phyloP scores from a whole-genome alignment of 2,329 filamentous ascomycete species.

The Chrysoporthe puriensis region DNA sequence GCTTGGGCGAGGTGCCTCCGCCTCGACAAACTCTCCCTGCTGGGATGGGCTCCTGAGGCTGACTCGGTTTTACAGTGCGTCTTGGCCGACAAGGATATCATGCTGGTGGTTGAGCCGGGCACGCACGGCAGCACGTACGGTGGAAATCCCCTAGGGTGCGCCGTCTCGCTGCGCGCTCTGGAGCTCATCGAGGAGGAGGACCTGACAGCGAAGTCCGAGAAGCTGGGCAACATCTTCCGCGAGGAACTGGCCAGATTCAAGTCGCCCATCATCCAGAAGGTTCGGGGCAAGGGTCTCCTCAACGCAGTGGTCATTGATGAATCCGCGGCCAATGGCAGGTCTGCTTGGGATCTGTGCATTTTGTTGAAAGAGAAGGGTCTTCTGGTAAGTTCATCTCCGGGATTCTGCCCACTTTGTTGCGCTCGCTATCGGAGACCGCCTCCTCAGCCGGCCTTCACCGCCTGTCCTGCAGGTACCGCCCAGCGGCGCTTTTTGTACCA shows the following conservation, averaged over 20 bases:
- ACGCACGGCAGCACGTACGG: constrained; percentile 99
- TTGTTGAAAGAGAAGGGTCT: constrained; percentile 94
- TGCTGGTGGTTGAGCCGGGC: constrained; percentile 94
- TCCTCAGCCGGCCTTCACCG: constrained; percentile 19
- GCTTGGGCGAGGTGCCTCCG: not conserved
- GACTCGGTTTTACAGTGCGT: constrained; percentile 57
- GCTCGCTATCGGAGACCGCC: not conserved
- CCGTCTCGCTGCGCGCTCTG: constrained; percentile 91
- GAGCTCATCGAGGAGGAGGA: constrained; percentile 93
- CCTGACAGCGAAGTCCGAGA: constrained; percentile 81
- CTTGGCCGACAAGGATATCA: constrained; percentile 83
- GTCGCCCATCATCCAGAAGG: constrained; percentile 76
- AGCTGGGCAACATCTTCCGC: constrained; percentile 81
- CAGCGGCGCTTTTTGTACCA: not conserved
- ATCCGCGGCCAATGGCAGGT: constrained; percentile 78
- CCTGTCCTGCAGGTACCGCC: constrained; percentile 26
- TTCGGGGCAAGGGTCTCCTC: constrained; percentile 90
- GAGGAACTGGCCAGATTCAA: constrained; percentile 75
- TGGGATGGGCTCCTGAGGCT: not conserved
- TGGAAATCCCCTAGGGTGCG: constrained; percentile 93
- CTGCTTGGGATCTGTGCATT: constrained; percentile 95
- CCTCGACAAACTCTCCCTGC: not conserved
- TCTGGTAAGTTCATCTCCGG: constrained; percentile 63
- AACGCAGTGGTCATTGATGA: constrained; percentile 98
- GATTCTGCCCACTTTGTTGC: constrained; percentile 3